Percentiles rank a stretch among this genome's conserved stretches.
These are phyloP conservation scores for Neurospora sp. DNA, from an alignment of 2,329 filamentous ascomycete genomes.

Conservation along the genomic window DNA sequence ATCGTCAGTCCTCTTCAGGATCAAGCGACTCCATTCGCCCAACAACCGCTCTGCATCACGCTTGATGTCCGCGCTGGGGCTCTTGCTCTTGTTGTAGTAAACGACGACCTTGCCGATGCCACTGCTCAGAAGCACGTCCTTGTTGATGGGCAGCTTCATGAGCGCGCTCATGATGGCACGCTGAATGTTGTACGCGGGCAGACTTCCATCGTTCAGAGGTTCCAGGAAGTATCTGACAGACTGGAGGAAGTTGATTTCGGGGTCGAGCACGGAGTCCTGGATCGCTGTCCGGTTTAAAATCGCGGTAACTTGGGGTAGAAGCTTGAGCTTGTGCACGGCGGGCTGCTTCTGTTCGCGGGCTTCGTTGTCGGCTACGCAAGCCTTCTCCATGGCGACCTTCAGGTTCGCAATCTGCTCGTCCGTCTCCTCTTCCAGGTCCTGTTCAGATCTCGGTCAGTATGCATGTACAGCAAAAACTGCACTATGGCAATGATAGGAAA, in stretches of 20 bases:
- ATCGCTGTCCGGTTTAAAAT: constrained; percentile 85
- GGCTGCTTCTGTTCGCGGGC: constrained; percentile 71
- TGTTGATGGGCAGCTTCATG: constrained; percentile 73
- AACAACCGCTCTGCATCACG: constrained; percentile 86
- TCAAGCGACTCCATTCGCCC: constrained; percentile 90
- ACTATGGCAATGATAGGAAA: neutral
- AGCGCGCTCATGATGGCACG: constrained; percentile 83
- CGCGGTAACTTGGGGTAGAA: constrained; percentile 81
- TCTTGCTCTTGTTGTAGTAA: constrained; percentile 94
- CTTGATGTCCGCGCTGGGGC: constrained; percentile 80
- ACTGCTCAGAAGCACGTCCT: constrained; percentile 79
- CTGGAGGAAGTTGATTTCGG: constrained; percentile 89
- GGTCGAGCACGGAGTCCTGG: constrained; percentile 76
- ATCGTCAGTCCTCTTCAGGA: constrained; percentile 86
- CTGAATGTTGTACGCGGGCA: constrained; percentile 96
- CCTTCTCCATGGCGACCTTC: constrained; percentile 81
- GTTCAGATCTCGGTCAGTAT: constrained; percentile 15
- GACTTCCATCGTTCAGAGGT: constrained; percentile 82
- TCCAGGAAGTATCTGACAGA: constrained; percentile 96
- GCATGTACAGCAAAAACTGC: neutral
- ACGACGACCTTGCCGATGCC: constrained; percentile 93
- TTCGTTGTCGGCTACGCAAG: constrained; percentile 74
- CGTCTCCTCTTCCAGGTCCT: constrained; percentile 84
- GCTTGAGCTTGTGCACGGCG: constrained; percentile 84
- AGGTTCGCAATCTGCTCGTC: constrained; percentile 84